A percentile compares a stretch with the other conserved stretches of the same genome.
Conservation (phyloP, 371 early-diverging fungal species). For the Mortierella sp. region DNA sequence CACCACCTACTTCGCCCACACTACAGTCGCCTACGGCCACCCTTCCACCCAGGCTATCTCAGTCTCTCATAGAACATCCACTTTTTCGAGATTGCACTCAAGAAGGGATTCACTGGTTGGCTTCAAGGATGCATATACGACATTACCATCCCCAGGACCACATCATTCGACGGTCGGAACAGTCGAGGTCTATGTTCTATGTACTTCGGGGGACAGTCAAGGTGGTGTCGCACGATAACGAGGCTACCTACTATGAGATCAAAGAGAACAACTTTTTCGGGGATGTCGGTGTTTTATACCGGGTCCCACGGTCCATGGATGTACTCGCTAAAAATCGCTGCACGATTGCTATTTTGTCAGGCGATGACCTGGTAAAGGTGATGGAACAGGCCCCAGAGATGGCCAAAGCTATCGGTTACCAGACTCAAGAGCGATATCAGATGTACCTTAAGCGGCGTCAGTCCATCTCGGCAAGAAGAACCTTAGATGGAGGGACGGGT, state of each 20-base stretch:
- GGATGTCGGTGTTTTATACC: slow-evolving; percentile 88
- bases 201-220: slow-evolving; percentile 83
- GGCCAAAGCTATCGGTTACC: slow-evolving; percentile 53
- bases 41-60: slow-evolving; percentile 42
- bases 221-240: slow-evolving; percentile 81
- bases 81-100: slow-evolving; percentile 40
- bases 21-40: slow-evolving; percentile 7
- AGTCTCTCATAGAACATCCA: slow-evolving; percentile 43
- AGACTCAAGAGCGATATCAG: slow-evolving; percentile 53
- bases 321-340: slow-evolving; percentile 81
- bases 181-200: slow-evolving; percentile 88
- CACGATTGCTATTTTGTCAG: slow-evolving; percentile 72
- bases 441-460: slow-evolving; percentile 53
- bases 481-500: slow-evolving; percentile 36
- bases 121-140: slow-evolving; percentile 54
- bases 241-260: slow-evolving; percentile 79
- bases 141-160: slow-evolving; percentile 54
- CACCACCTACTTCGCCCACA: slow-evolving; percentile 32
- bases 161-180: slow-evolving; percentile 61
- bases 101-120: slow-evolving; percentile 32
- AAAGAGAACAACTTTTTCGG: slow-evolving; percentile 78
- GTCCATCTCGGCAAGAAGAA: slow-evolving; percentile 30
- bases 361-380: slow-evolving; percentile 65
- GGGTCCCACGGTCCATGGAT: slow-evolving; percentile 83
- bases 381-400: slow-evolving; percentile 53